phyloP scores from a whole-genome alignment of 306 rosid genomes.

The Lupinus albus region DNA sequence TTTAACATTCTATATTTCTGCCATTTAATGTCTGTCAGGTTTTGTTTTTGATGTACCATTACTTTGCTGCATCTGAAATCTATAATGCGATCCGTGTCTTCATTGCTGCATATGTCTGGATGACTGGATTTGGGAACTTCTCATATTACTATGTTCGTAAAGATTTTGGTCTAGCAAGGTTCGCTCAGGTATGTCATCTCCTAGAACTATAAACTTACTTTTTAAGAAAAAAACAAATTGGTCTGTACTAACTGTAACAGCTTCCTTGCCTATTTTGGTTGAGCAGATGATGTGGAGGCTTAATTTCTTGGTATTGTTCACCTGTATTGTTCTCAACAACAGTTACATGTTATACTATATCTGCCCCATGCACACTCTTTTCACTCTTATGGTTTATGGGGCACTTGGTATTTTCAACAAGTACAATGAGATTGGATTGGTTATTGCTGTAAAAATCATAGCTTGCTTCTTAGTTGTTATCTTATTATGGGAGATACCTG shows the following conservation, averaged over 20 bases:
- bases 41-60: conserved; percentile 92
- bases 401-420: conserved; percentile 79
- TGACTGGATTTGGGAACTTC: conserved; percentile 99
- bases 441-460: conserved; percentile 67
- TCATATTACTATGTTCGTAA: conserved; percentile 90
- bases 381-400: conserved; percentile 93
- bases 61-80: conserved; percentile 84
- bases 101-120: conserved; percentile 95
- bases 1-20: conserved; percentile 36
- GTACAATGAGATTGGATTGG: conserved; percentile 75
- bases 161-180: conserved; percentile 89
- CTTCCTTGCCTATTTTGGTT: conserved; percentile 37
- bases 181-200: conserved; percentile 71
- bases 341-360: conserved; percentile 93
- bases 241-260: conserved; percentile 26
- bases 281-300: conserved; percentile 99
- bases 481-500: conserved; percentile 90
- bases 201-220: conserved; percentile 37
- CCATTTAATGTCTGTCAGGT: conserved; percentile 53
- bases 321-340: conserved; percentile 84
- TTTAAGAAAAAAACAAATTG: conserved; percentile 1
- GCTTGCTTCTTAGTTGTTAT: conserved; percentile 84
- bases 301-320: conserved; percentile 82
- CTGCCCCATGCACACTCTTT: conserved; percentile 98
- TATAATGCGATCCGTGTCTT: conserved; percentile 82